Evolutionary conservation across 805 yeast genomes (phyloP), one percentile per base, ranked within the genome.

Genomic region (Cyberlindnera xishuangbannaensis): DNA sequence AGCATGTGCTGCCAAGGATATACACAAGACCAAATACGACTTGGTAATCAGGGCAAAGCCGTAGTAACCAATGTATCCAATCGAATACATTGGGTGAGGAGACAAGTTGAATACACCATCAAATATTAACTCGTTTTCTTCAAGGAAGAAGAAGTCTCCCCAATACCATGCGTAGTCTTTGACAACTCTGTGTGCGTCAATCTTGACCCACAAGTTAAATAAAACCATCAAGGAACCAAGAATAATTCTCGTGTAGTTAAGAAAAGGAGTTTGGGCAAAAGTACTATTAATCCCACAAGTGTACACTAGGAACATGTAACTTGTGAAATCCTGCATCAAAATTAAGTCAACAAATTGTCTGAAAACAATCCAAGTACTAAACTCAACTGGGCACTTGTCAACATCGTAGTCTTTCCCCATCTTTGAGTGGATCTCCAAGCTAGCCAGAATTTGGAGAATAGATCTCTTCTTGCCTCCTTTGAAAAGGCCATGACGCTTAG

Each of bases 161-260:
- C 95, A 84, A 58, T 84, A 84, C 95, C 95, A 84, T 9, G 95
- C 95, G 53, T 78, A 84, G 53, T 84, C 95, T 55, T 84, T 83
- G 39, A 84, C 87, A 14, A 84, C 87, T 44, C 87, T 71, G 55
- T 84, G 95, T 21, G 95, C 95, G 55, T 85, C 88, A 16, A 83
- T 61, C 55, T 84, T 84, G 29, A 84, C 95, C 87, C 92, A 81
- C 18, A 81, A 64, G 51, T 84, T 84, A 63, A 85, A 82, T 14
- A 81, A 39, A 40, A 83, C 76, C 46, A 84, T 67, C 5, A 61
- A 42, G 1, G 67, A 46, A n/a, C 95, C 95, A 12, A 77, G 58
- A 1, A 61, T 34, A 52, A 83, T 61, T 48, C 87, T 67, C 21
- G 72, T 55, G 37, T 60, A 55, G 13, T 71, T 62, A 30, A 78